These are phyloP conservation scores for Niebla homalea DNA, from an alignment of 495 filamentous ascomycete genomes.

Conservation along the genomic window DNA sequence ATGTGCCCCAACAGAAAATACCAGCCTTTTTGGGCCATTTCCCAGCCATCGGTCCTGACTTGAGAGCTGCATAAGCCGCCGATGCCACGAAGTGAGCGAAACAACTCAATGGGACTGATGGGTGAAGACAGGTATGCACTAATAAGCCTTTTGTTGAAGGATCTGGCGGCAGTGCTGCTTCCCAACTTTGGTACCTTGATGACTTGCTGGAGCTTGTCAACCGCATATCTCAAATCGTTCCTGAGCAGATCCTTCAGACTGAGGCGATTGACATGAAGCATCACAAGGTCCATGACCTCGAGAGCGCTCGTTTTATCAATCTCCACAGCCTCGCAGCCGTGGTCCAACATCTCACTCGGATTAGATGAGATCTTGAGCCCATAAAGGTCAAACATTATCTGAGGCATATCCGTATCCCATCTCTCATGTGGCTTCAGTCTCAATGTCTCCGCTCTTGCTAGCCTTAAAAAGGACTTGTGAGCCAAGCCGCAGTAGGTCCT, in stretches of 20 bases:
- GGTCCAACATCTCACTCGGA: constrained; percentile 54
- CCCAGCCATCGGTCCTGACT: constrained; percentile 36
- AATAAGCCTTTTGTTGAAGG: constrained; percentile 60
- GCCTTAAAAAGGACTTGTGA: constrained; percentile 71
- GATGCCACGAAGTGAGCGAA: constrained; percentile 61
- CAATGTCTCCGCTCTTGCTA: constrained; percentile 72
- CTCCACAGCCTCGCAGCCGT: constrained; percentile 59
- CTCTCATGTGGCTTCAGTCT: constrained; percentile 47
- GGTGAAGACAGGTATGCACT: constrained; percentile 63
- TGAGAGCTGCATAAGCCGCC: constrained; percentile 44
- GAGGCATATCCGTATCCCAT: constrained; percentile 66
- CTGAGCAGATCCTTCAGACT: constrained; percentile 85
- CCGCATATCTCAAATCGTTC: constrained; percentile 70
- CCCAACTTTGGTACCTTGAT: constrained; percentile 53
- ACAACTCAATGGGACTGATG: constrained; percentile 71
- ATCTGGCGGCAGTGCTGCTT: constrained; percentile 39
- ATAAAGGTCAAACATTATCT: constrained; percentile 80
- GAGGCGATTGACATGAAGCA: constrained; percentile 65
- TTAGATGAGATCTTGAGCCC: constrained; percentile 65
- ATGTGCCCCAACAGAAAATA: constrained; percentile 86
- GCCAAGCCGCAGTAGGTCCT: constrained; percentile 77
- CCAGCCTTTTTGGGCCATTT: constrained; percentile 73
- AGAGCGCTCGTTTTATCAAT: constrained; percentile 65
- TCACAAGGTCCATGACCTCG: constrained; percentile 67
- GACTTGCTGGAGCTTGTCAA: constrained; percentile 78